phyloP scores from a whole-genome alignment of 2,329 filamentous ascomycete species.

The Trichophyton verrucosum region DNA sequence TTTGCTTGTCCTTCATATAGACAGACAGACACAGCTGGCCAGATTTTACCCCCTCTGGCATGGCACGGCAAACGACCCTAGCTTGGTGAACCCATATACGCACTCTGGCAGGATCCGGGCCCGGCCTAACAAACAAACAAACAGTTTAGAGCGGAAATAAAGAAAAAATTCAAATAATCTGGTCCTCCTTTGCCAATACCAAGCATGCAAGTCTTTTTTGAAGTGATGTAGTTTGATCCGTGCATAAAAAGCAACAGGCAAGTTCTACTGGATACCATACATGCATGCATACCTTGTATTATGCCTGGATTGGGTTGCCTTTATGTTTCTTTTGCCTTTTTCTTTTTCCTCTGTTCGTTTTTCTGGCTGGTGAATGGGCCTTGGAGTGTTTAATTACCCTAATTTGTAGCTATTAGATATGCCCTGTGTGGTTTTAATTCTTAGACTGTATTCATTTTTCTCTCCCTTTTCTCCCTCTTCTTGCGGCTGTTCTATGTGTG shows the following conservation, averaged over 20 bases:
- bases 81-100: background rate
- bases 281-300: too few species aligned
- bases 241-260: too few species aligned
- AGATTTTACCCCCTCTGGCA: background rate
- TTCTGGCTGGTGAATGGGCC: background rate
- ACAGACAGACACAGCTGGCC: background rate
- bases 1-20: slow-evolving; percentile 8
- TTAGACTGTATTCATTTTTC: background rate
- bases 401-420: background rate
- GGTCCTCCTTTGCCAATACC: background rate
- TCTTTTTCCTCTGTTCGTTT: background rate
- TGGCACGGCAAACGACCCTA: background rate
- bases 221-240: too few species aligned
- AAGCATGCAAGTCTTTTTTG: background rate
- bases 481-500: background rate
- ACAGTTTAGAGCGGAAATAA: background rate
- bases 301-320: background rate
- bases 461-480: background rate
- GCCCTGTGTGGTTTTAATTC: background rate
- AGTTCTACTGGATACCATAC: too few species aligned
- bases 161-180: background rate
- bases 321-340: background rate
- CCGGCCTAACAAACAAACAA: background rate
- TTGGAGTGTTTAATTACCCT: background rate
- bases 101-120: background rate